Base-by-base conservation (phyloP, 257 asterid genomes). In the Nicotiana benthamiana region DNA sequence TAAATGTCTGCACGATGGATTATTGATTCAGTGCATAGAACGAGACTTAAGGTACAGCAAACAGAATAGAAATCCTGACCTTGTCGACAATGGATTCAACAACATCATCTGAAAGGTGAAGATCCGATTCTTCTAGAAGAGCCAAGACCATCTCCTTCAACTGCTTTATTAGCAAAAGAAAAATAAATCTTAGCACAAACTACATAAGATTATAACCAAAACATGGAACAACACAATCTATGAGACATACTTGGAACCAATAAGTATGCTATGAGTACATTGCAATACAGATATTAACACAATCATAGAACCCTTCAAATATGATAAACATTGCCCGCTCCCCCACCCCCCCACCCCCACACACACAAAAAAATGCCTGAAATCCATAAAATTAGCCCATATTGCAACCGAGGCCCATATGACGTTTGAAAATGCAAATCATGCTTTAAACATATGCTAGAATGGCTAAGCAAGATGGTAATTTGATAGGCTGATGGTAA, bases 141-240 rank as follows among this genome's bases (percentile, higher is more conserved):
- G 88, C 83, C 80, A 77, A 34, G 30, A 85, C 86, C 84, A 85
- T 83, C 82, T 80, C 83, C 66, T 62, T 80, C 79, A 83, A 77
- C 86, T 85, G 79, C 20, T 46, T 24, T 60, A 24, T 24, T 24
- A 2, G 34, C 34, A 61, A 22, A 61, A 61, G 18, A 16, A 22
- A 61, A 61, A 24, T 61, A 61, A 61, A 61, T 9, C 64, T 20
- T 28, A 18, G 3, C 67, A 66, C 40, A 80, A 3, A 18, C 18
- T 1, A 46, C 30, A 48, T 6, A 13, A 17, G 8, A 27, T 11
- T 11, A 26, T 11, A 46, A 18, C 6, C 9, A 12, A 5, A 43
- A 34, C 4, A 8, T 5, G n/a, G 4, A 22, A 76, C 11, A 76
- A 52, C 6, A 15, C 6, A 52, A 52, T 6, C 57, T 52, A 15